phyloP scores from a whole-genome alignment of 2,329 filamentous ascomycete species.

The Nothophoma quercina region DNA sequence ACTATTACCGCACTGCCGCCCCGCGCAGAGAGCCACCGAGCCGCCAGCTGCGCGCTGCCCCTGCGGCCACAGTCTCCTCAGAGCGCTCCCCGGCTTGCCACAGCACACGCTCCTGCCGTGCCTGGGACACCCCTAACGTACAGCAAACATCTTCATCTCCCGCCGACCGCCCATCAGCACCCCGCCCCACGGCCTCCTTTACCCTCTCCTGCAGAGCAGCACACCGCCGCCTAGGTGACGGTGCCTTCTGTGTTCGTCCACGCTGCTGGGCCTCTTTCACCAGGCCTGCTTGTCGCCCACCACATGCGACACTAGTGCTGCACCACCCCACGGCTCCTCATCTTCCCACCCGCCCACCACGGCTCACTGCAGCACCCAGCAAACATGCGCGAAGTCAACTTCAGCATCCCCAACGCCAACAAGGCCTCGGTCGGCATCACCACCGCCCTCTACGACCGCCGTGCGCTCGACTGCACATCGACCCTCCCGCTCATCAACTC shows the following conservation, averaged over 20 bases:
- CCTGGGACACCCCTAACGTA: constrained; percentile 41
- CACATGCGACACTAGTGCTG: constrained; percentile 45
- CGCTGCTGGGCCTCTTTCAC: constrained; percentile 17
- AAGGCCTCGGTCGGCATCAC: constrained; percentile 99
- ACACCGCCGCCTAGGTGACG: constrained; percentile 1
- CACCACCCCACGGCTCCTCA: constrained; percentile 35
- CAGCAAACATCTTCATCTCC: constrained; percentile 44
- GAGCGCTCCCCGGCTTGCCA: constrained; percentile 16
- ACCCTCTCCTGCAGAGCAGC: constrained; percentile 6
- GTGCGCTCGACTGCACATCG: constrained; percentile 97
- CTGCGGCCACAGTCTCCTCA: constrained; percentile 15
- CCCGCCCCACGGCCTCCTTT: not conserved
- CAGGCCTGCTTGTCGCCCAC: constrained; percentile 26
- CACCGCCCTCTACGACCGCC: constrained; percentile 95
- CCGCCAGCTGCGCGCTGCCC: constrained; percentile 28
- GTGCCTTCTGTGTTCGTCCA: constrained; percentile 21
- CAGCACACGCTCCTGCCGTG: constrained; percentile 27
- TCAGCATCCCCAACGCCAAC: constrained; percentile 98
- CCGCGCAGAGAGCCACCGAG: constrained; percentile 10
- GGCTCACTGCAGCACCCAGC: constrained; percentile 24
- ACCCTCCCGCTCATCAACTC: constrained; percentile 98
- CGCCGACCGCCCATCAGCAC: constrained; percentile 26
- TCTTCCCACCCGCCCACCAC: constrained; percentile 19
- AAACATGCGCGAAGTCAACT: constrained; percentile 99
- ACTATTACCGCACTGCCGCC: not conserved